A percentile compares a stretch with the other conserved stretches of the same genome.
Conservation (phyloP, 2,329 filamentous ascomycete genomes). For the Colletotrichum tamarilloi region DNA sequence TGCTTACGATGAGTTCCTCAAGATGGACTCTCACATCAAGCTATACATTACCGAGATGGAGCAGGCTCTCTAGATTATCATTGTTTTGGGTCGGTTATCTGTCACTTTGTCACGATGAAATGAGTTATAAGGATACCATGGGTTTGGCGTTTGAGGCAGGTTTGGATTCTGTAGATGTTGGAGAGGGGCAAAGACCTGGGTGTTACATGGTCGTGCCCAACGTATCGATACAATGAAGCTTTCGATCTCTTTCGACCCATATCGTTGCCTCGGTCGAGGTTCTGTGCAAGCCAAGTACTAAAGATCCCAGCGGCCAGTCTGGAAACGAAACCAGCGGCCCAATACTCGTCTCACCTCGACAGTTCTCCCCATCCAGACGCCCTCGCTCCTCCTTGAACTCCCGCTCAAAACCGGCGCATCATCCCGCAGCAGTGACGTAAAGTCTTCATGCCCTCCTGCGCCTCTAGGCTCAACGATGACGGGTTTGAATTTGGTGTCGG, state of each 20-base stretch:
- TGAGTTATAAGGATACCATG: conserved; percentile 49
- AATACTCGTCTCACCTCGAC: conserved; percentile 68
- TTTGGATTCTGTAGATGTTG: neutral
- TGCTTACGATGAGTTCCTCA: conserved; percentile 93
- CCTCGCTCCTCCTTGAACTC: conserved; percentile 61
- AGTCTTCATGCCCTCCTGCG: conserved; percentile 41
- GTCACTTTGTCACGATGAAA: conserved; percentile 26
- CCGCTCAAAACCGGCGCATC: conserved; percentile 72
- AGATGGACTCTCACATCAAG: conserved; percentile 97
- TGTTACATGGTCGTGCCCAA: neutral
- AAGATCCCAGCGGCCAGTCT: conserved; percentile 48
- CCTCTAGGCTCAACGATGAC: conserved; percentile 59
- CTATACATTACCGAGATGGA: conserved; percentile 99
- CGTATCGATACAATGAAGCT: neutral
- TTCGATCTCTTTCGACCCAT: neutral
- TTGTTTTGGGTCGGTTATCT: neutral
- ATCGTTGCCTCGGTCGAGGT: neutral
- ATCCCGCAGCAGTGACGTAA: conserved; percentile 58
- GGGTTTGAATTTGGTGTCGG: conserved; percentile 50
- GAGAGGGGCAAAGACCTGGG: neutral
- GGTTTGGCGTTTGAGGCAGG: conserved; percentile 50
- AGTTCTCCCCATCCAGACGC: conserved; percentile 67
- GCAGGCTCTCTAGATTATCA: conserved; percentile 71
- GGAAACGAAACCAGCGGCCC: conserved; percentile 73
- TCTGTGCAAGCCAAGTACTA: neutral